Evolutionary conservation across 768 basidiomycete species (phyloP).

Genomic region (Boletus reticuloceps): DNA sequence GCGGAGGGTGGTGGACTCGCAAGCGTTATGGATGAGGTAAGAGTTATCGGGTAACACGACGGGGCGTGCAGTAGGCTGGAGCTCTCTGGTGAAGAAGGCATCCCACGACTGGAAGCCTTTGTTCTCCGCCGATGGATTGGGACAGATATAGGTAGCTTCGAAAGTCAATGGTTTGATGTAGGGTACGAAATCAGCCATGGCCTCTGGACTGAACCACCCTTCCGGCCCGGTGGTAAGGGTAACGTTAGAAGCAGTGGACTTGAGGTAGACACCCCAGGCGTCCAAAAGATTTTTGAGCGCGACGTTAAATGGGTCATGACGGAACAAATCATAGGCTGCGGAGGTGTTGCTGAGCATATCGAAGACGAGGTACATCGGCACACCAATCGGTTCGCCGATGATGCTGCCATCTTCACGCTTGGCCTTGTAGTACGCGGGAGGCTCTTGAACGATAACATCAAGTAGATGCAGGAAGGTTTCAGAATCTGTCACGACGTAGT

Average conservation of each 20-base stretch:
- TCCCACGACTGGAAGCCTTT: neutral
- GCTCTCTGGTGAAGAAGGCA: neutral
- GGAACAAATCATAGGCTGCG: constrained; percentile 18
- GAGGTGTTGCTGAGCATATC: constrained; percentile 24
- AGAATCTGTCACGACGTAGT: neutral
- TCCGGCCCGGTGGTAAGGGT: neutral
- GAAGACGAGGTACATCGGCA: constrained; percentile 15
- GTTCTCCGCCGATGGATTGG: neutral
- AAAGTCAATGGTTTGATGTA: neutral
- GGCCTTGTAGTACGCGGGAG: constrained; percentile 3
- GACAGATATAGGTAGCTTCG: neutral
- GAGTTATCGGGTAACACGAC: neutral
- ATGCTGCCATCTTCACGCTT: neutral
- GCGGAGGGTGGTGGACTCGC: constrained; percentile 48
- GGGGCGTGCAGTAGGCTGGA: neutral
- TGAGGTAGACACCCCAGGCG: constrained; percentile 1
- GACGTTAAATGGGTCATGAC: neutral
- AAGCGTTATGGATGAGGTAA: constrained; percentile 33
- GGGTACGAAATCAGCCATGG: neutral
- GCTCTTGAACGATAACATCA: neutral
- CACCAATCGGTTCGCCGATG: constrained; percentile 19
- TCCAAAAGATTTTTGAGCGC: neutral
- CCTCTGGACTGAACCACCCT: neutral
- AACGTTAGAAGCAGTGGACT: neutral
- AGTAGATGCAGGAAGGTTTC: neutral